Conservation (phyloP, 805 yeast species). For the Hyphopichia homilentoma region DNA sequence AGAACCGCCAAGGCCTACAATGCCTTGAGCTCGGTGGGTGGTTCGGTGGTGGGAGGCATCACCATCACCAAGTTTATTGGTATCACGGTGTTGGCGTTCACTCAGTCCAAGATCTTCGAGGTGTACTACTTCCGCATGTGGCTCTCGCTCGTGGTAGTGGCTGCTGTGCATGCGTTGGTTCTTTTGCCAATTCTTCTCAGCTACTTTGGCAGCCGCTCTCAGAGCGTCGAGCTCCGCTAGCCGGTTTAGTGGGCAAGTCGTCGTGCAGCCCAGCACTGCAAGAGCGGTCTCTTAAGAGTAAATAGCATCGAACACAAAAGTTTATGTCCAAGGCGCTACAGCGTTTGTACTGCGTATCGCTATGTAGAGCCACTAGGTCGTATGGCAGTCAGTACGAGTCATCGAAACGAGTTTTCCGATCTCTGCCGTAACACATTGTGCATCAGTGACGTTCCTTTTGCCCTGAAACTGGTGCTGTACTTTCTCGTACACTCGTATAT, state of each 20-base stretch:
- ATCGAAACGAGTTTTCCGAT: too few species aligned
- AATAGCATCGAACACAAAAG: not conserved
- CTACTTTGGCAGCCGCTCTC: slow-evolving; percentile 29
- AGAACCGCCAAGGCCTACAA: slow-evolving; percentile 39
- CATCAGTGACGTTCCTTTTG: too few species aligned
- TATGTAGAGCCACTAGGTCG: too few species aligned
- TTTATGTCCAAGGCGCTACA: too few species aligned
- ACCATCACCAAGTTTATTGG: slow-evolving; percentile 89
- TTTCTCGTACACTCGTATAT: too few species aligned
- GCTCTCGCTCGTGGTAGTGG: slow-evolving; percentile 72
- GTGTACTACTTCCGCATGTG: slow-evolving; percentile 94
- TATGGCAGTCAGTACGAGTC: too few species aligned
- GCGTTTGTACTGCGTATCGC: too few species aligned
- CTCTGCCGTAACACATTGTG: too few species aligned
- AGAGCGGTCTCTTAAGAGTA: not conserved
- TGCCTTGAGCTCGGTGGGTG: slow-evolving; percentile 78
- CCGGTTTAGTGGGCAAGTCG: not conserved
- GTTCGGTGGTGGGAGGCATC: slow-evolving; percentile 86
- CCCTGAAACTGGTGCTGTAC: too few species aligned
- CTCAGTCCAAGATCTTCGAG: slow-evolving; percentile 83
- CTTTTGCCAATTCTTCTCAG: slow-evolving; percentile 75
- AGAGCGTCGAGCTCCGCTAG: slow-evolving; percentile 1
- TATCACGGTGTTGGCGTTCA: slow-evolving; percentile 79
- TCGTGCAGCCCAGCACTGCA: not conserved
- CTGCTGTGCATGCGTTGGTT: slow-evolving; percentile 73